Evolutionary conservation across 495 filamentous ascomycete species (phyloP).

Genomic region (Penicillium silybi): DNA sequence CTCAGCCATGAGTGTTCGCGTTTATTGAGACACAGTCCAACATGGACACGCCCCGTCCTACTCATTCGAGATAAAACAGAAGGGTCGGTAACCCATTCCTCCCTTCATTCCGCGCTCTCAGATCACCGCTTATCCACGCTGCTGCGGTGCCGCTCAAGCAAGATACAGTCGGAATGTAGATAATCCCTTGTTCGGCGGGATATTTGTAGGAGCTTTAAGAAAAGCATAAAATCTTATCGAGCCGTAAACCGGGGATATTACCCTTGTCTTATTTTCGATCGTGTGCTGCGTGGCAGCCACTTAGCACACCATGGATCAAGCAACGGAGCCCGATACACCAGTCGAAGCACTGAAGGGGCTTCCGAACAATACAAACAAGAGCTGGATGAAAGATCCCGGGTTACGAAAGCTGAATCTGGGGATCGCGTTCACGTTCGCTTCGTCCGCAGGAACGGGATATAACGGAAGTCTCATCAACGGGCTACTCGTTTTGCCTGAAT

Average conservation of each 20-base stretch:
- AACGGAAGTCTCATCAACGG: conserved; percentile 26
- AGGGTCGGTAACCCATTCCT: conserved; percentile 14
- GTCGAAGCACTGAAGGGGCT: conserved; percentile 14
- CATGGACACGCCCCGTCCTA: neutral
- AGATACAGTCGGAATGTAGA: conserved; percentile 18
- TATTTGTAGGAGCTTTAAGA: conserved; percentile 2
- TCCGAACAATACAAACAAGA: conserved; percentile 19
- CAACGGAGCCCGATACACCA: conserved; percentile 3
- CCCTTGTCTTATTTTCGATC: neutral
- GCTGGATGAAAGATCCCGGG: conserved; percentile 23
- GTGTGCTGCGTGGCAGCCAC: neutral
- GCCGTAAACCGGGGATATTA: neutral
- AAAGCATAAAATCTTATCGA: conserved; percentile 10
- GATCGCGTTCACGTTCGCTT: conserved; percentile 23
- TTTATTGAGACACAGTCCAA: neutral
- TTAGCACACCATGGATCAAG: conserved; percentile 7
- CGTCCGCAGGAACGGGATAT: conserved; percentile 24
- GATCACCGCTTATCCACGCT: conserved; percentile 11
- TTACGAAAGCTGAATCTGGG: conserved; percentile 21
- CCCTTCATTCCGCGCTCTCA: conserved; percentile 23
- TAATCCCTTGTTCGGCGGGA: conserved; percentile 21
- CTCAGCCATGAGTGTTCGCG: neutral
- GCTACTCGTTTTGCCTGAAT: conserved; percentile 22
- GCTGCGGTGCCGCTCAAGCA: neutral
- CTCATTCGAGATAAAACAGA: neutral